phyloP scores from a whole-genome alignment of 2,329 filamentous ascomycete species.

The Didymella sp. region DNA sequence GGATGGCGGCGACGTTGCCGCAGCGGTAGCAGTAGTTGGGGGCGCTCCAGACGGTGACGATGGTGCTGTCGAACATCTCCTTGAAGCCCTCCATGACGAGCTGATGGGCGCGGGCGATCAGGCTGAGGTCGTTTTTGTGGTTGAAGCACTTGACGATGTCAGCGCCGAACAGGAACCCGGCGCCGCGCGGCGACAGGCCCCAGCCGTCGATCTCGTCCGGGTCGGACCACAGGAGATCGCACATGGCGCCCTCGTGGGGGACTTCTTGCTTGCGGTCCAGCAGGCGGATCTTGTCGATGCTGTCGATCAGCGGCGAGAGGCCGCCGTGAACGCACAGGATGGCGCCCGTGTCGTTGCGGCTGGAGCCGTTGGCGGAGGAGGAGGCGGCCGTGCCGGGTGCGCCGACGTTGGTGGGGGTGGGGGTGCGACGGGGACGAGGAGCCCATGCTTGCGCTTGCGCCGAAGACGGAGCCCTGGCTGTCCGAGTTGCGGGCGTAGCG shows the following conservation, averaged over 20 bases:
- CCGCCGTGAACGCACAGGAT: constrained; percentile 96
- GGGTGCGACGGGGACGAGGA: constrained; percentile 49
- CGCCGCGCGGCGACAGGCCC: constrained; percentile 91
- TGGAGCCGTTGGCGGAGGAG: constrained; percentile 65
- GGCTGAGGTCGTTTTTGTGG: constrained; percentile 86
- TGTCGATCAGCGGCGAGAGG: constrained; percentile 87
- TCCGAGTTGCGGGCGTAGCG: constrained; percentile 64
- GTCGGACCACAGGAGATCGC: constrained; percentile 96
- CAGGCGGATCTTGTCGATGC: constrained; percentile 92
- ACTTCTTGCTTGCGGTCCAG: constrained; percentile 96
- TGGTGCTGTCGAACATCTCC: constrained; percentile 90
- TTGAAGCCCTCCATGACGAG: constrained; percentile 99
- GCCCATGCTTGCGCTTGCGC: constrained; percentile 41
- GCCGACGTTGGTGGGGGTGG: constrained; percentile 64
- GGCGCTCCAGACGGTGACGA: constrained; percentile 93
- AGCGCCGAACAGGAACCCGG: constrained; percentile 92
- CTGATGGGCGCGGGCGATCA: constrained; percentile 94
- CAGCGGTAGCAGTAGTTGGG: constrained; percentile 72
- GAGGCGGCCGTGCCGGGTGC: constrained; percentile 82
- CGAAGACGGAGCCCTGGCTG: constrained; percentile 46
- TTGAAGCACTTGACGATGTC: constrained; percentile 97
- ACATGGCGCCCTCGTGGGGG: constrained; percentile 98
- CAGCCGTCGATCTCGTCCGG: constrained; percentile 98
- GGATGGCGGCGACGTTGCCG: constrained; percentile 78
- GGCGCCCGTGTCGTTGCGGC: constrained; percentile 65